Base-by-base conservation (phyloP, 2,329 filamentous ascomycete genomes). In the Emergomyces pasteurianus region DNA sequence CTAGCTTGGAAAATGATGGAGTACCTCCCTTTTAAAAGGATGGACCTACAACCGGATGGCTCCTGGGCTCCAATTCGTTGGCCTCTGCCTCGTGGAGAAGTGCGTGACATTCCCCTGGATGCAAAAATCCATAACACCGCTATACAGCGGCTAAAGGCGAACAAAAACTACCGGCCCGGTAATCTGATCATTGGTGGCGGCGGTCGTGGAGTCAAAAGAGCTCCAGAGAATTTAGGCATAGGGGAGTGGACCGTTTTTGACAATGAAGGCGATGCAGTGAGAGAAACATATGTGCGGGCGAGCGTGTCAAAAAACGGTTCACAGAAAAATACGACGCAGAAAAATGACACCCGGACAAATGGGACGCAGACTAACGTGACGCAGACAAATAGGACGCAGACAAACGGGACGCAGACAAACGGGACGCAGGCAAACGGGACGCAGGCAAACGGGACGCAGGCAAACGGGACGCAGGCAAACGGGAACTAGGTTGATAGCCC, bases 161-260 rank as follows among this genome's bases (percentile, higher is more conserved):
- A 91, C 62, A 70, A 78, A 1, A 76, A 67, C 0, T 94, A 92
- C 67, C 80, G 89, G 0, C 89, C 89, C 0, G 89, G 89, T 0
- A 94, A 94, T 63, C 71, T 94, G 59, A 90, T 94, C 63, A 74
- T 92, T 2, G 89, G 89, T 0, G 89, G 89, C 0, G 89, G 89
- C 18, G 89, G 89, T 0, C 78, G 89, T 36, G 89, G 89, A 0
- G 78, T 84, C 1, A 79, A 83, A 31, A 75, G 67, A 9, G 89
- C 89, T 1, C 84, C 86, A 0, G 68, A 79, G 7, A 73, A 84
- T 34, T 73, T 81, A 61, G 88, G 87, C 0, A 89, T 86, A 58
- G 89, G 89, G 0, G 81, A 88, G 16, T 92, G 89, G 89, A 78
- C 81, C 4, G 83, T 86, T 59, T 77, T 85, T 2, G 78, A 78